phyloP scores from a whole-genome alignment of 148 eudicot species.

The Rhododendron molle region DNA sequence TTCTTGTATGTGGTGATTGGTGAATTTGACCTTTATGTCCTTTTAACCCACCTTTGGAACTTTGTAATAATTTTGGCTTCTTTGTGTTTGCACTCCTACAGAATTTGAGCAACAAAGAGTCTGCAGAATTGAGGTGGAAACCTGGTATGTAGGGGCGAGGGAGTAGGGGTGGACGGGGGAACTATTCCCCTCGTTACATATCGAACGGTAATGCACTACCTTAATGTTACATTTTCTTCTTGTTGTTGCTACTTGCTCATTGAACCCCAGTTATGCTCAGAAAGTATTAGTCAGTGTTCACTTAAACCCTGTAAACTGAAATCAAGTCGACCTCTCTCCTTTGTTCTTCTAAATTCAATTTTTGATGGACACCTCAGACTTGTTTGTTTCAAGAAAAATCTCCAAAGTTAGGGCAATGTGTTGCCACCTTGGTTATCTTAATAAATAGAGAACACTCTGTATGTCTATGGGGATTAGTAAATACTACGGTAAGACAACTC shows the following conservation, averaged over 20 bases:
- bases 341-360: background rate
- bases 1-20: background rate
- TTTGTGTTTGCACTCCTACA: too few species aligned
- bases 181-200: too few species aligned
- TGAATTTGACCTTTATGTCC: background rate
- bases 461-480: too few species aligned
- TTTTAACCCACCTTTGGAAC: background rate
- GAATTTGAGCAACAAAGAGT: too few species aligned
- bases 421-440: background rate
- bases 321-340: background rate
- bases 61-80: too few species aligned
- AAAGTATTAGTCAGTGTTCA: background rate
- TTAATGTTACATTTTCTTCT: too few species aligned
- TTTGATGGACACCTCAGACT: background rate
- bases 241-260: slow-evolving; percentile 3
- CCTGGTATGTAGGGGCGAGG: too few species aligned
- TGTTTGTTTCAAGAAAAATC: background rate
- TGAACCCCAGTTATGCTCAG: background rate
- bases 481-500: background rate
- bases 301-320: background rate
- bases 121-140: too few species aligned
- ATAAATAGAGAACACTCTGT: too few species aligned
- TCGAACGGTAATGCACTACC: too few species aligned
- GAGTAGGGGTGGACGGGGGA: too few species aligned
- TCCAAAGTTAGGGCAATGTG: background rate